Evolutionary conservation across 2,329 filamentous ascomycete genomes (phyloP), one percentile per base, ranked within the genome.

Genomic region (Talaromyces funiculosus): DNA sequence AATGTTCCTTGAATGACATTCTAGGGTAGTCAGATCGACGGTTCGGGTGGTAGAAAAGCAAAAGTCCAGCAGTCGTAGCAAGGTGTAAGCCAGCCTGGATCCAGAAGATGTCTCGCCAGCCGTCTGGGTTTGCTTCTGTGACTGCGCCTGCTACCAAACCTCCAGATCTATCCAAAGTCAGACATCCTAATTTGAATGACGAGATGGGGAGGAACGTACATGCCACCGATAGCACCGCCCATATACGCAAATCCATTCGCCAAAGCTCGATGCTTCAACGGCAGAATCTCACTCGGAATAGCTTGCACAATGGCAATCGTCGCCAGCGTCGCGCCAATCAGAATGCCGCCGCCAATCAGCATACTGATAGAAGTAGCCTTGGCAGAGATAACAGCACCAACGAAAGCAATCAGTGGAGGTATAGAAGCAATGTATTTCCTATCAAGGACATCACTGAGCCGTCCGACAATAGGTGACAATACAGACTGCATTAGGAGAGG

Each of bases 221-320:
- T 60, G 47, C 58, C 58, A n/a, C 58, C 58, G n/a, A 56, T 37
- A 12, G 58, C 58, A 20, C 58, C 51, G 18, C 58, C 58, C 37
- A 60, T 54, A 49, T 60, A 60, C n/a, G 49, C 47, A 47, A 60
- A 60, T 12, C 58, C 58, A 47, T 60, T 60, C 26, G 58, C 58
- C 51, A 60, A 42, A 33, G 58, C 58, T 12, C 58, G 51, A 22
- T 60, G 47, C 26, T 60, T 60, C 58, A 60, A 45, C 6, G 58
- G 58, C 51, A 60, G 22, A 37, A 60, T 60, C 38, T 60, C 58
- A 38, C 51, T 55, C 7, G 58, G 58, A 47, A 60, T 60, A 1
- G 58, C 51, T 33, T 60, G 58, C n/a, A 60, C 58, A 47, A 60
- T 60, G 1, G 58, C 49, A 18, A 60, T 60, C 1, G 58, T 60